Conservation (phyloP, 345 rosid genomes). For the Eucalyptus cladocalyx region DNA sequence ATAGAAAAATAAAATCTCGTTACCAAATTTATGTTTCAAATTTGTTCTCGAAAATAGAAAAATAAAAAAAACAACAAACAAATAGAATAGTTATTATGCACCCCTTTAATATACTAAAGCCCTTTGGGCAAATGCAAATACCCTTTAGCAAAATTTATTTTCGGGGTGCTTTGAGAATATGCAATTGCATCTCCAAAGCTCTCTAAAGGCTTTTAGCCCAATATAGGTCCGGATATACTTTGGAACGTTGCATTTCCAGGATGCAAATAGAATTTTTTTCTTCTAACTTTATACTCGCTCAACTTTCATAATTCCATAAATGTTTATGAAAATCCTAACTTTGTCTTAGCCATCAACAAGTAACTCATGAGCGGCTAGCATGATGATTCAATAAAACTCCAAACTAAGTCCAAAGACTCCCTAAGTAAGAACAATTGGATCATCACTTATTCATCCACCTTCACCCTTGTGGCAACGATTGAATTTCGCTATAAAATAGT, state of each 20-base stretch:
- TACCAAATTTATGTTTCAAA: background rate
- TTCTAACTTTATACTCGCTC: background rate
- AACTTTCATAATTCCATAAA: background rate
- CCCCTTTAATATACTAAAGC: background rate
- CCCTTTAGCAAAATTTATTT: background rate
- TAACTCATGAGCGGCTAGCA: background rate
- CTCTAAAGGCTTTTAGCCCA: background rate
- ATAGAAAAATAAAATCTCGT: accelerated
- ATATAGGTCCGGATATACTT: too few species aligned
- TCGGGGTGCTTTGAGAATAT: accelerated
- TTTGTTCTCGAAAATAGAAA: accelerated
- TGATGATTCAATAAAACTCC: background rate
- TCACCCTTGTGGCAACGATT: background rate
- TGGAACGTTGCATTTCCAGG: background rate
- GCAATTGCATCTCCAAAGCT: background rate
- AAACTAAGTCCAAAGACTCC: too few species aligned
- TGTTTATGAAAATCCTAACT: background rate
- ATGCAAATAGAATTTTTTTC: background rate
- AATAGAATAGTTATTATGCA: background rate
- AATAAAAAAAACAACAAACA: too few species aligned
- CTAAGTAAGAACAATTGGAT: too few species aligned
- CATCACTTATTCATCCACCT: too few species aligned
- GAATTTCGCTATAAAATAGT: background rate
- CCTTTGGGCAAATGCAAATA: background rate
- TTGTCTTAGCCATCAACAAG: background rate